These are phyloP conservation scores for Corchorus capsularis DNA, from an alignment of 345 rosid species.

Conservation along the genomic window DNA sequence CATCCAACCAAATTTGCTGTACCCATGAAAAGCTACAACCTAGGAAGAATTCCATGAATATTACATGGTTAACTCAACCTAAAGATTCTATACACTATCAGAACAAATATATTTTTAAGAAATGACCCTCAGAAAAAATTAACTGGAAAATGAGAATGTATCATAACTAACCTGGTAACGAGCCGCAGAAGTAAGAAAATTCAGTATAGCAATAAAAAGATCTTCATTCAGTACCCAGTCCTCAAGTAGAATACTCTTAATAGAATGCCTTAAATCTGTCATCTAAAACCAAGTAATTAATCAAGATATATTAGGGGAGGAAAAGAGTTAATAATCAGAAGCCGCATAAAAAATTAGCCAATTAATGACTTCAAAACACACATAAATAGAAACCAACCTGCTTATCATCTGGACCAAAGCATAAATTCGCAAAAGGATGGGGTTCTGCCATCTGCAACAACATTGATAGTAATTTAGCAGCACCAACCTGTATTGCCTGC, in stretches of 20 bases:
- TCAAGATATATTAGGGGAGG: constrained; percentile 27
- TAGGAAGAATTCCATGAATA: constrained; percentile 1
- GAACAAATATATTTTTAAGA: neutral
- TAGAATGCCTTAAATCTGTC: constrained; percentile 53
- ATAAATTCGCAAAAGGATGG: constrained; percentile 43
- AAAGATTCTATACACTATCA: neutral
- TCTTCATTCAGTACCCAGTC: constrained; percentile 54
- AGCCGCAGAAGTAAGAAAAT: constrained; percentile 74
- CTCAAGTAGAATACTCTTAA: constrained; percentile 48
- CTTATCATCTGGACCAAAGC: constrained; percentile 70
- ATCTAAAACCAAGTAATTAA: constrained; percentile 45
- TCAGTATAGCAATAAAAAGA: constrained; percentile 53
- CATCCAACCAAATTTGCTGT: neutral
- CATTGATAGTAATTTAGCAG: constrained; percentile 61
- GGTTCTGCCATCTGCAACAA: constrained; percentile 61
- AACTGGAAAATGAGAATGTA: constrained; percentile 12
- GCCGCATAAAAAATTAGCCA: neutral
- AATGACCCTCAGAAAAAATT: neutral
- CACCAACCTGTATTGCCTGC: constrained; percentile 74
- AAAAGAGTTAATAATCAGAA: constrained; percentile 12
- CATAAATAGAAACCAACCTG: constrained; percentile 56
- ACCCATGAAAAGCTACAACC: constrained; percentile 6
- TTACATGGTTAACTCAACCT: neutral
- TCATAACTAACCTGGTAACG: constrained; percentile 59
- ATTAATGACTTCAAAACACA: constrained; percentile 15